Conservation (phyloP, 192 early-diverging fungal genomes). For the Backusella morwellensis region DNA sequence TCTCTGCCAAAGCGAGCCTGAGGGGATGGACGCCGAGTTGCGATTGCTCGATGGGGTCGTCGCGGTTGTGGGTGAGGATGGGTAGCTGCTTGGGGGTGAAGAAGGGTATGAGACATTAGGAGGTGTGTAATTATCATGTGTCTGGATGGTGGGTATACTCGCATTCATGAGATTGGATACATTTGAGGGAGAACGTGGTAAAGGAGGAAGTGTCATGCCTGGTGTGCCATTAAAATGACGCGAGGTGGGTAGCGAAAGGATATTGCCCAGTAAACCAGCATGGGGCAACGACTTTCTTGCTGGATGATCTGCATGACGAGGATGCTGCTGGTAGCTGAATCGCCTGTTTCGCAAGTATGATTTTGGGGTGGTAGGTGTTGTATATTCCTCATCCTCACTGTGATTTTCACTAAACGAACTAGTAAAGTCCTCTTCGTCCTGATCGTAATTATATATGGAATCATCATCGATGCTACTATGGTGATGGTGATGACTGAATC, state of each 20-base stretch:
- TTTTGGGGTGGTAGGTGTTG: background rate
- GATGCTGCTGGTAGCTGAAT: background rate
- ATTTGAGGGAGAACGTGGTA: conserved; percentile 26
- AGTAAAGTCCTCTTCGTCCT: conserved; percentile 41
- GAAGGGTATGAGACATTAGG: conserved; percentile 39
- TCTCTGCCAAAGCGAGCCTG: background rate
- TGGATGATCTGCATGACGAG: conserved; percentile 3
- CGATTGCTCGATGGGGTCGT: background rate
- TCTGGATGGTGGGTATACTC: conserved; percentile 15
- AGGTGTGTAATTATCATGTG: background rate
- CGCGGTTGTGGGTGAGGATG: background rate
- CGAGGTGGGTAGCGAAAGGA: background rate
- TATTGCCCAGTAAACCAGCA: background rate
- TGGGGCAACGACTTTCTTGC: background rate
- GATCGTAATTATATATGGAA: conserved; percentile 32
- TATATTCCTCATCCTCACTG: conserved; percentile 43
- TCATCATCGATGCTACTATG: conserved; percentile 21
- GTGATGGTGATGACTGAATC: background rate
- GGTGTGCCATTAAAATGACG: conserved; percentile 11
- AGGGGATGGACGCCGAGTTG: background rate
- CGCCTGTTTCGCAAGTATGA: background rate
- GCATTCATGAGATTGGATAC: background rate
- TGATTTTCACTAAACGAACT: conserved; percentile 7
- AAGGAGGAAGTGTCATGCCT: conserved; percentile 22
- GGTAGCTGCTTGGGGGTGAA: conserved; percentile 42